These are phyloP conservation scores for Rubus idaeus DNA, from an alignment of 306 rosid species.

Conservation along the genomic window DNA sequence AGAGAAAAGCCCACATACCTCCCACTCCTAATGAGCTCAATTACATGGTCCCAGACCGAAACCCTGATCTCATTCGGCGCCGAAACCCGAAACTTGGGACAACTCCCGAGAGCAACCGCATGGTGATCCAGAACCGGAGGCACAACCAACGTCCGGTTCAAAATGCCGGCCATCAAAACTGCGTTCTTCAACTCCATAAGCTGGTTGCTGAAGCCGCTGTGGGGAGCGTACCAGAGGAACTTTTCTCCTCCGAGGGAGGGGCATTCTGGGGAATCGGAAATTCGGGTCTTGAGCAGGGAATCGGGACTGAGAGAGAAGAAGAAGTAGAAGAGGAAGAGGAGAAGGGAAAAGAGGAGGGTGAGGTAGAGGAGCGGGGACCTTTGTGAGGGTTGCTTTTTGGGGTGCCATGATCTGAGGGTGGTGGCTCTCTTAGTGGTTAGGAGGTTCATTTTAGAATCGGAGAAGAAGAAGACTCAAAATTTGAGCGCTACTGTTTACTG, in stretches of 20 bases:
- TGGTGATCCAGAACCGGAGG: slow-evolving; percentile 89
- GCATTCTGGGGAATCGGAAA: slow-evolving; percentile 35
- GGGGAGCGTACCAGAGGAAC: slow-evolving; percentile 83
- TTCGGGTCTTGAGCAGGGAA: slow-evolving; percentile 17
- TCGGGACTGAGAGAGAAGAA: slow-evolving; percentile 36
- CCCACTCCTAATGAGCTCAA: slow-evolving; percentile 53
- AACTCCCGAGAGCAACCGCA: slow-evolving; percentile 80
- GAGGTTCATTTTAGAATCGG: neutral
- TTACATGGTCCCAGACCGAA: slow-evolving; percentile 77
- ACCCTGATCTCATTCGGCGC: slow-evolving; percentile 51
- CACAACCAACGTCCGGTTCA: slow-evolving; percentile 77
- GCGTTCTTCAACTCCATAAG: slow-evolving; percentile 77
- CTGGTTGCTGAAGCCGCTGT: slow-evolving; percentile 92
- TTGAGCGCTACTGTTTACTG: too few relatives aligned
- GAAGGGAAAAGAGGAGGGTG: slow-evolving; percentile 27
- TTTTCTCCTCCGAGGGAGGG: slow-evolving; percentile 40
- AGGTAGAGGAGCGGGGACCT: slow-evolving; percentile 41
- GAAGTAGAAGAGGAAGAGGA: slow-evolving; percentile 41
- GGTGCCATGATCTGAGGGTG: neutral
- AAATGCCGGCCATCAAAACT: slow-evolving; percentile 56
- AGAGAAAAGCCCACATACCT: slow-evolving; percentile 40
- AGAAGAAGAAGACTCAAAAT: neutral
- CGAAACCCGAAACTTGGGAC: slow-evolving; percentile 76
- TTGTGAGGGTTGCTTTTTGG: slow-evolving; percentile 32
- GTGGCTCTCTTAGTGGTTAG: neutral